Evolutionary conservation across 208 protist genomes (phyloP).

Genomic region (Vickermania spadyakhi): DNA sequence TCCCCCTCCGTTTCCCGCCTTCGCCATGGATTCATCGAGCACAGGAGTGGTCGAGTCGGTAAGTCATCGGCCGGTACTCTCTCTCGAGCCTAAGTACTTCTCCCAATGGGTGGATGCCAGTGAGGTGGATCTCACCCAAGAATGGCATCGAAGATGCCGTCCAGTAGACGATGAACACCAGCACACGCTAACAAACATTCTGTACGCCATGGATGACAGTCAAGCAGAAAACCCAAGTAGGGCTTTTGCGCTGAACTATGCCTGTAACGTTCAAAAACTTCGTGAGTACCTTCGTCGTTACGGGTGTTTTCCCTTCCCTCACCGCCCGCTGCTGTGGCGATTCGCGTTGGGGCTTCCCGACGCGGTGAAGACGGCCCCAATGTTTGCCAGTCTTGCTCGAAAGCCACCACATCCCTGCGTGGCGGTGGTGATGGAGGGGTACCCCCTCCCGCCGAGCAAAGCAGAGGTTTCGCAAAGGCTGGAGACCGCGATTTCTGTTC

Average conservation of each 20-base stretch:
- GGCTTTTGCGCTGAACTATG: too few species aligned
- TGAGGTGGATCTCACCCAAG: too few species aligned
- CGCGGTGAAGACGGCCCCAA: conserved; percentile 23
- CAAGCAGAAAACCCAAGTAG: too few species aligned
- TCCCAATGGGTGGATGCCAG: conserved; percentile 16
- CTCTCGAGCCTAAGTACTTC: not conserved
- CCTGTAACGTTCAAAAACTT: conserved; percentile 64
- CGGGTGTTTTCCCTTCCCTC: conserved; percentile 62
- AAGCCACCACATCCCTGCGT: conserved; percentile 44
- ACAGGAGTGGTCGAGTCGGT: too few species aligned
- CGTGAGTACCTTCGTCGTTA: conserved; percentile 39
- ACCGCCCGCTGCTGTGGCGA: conserved; percentile 64
- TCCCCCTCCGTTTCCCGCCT: not conserved
- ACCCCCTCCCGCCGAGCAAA: conserved; percentile 23
- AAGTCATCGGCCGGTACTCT: not conserved
- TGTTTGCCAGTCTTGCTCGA: conserved; percentile 58
- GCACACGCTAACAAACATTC: too few species aligned
- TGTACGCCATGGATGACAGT: too few species aligned
- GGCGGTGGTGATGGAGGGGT: conserved; percentile 41
- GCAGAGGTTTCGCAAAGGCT: conserved; percentile 18
- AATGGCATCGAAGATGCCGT: too few species aligned
- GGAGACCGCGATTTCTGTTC: conserved; percentile 48
- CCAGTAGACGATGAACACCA: too few species aligned
- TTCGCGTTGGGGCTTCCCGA: conserved; percentile 68
- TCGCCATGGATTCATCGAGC: not conserved